Evolutionary conservation across 208 protist genomes (phyloP).

Genomic region (Trypanosoma boissoni): DNA sequence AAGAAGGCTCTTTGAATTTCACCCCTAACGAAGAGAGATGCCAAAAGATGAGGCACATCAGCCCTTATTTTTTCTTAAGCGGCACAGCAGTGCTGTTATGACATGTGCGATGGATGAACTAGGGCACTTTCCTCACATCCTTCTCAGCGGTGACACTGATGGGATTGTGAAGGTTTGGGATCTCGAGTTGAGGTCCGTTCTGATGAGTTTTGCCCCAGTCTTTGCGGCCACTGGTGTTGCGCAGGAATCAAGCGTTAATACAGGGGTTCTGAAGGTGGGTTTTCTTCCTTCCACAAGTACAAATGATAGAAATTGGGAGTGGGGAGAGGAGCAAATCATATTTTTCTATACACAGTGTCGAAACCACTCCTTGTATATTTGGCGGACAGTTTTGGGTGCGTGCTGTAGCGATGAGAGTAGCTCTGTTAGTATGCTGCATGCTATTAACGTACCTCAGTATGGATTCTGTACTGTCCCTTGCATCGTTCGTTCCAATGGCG

Average conservation of each 20-base stretch:
- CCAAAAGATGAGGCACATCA: slow-evolving; percentile 20
- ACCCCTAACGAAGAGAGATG: slow-evolving; percentile 2
- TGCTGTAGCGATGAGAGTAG: neutral
- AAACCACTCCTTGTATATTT: slow-evolving; percentile 73
- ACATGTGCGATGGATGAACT: slow-evolving; percentile 48
- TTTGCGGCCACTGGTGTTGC: neutral
- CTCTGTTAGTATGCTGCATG: slow-evolving; percentile 31
- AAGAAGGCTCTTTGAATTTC: neutral
- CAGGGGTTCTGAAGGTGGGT: slow-evolving; percentile 31
- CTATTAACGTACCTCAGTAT: slow-evolving; percentile 59
- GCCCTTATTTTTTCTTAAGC: slow-evolving; percentile 68
- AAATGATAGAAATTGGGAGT: neutral
- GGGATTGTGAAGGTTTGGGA: slow-evolving; percentile 73
- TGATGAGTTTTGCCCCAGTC: slow-evolving; percentile 40
- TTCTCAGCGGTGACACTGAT: slow-evolving; percentile 64
- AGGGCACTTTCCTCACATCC: slow-evolving; percentile 32
- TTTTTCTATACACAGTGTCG: slow-evolving; percentile 80
- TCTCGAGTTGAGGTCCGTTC: slow-evolving; percentile 37
- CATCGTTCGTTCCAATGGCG: slow-evolving; percentile 12
- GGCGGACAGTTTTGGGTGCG: slow-evolving; percentile 19
- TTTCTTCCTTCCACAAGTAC: slow-evolving; percentile 24
- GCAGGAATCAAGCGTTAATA: slow-evolving; percentile 3
- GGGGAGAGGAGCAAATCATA: neutral
- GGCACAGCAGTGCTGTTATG: slow-evolving; percentile 53
- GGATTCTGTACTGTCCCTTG: slow-evolving; percentile 58